phyloP scores from a whole-genome alignment of 306 rosid genomes.

The Pyrus communis region DNA sequence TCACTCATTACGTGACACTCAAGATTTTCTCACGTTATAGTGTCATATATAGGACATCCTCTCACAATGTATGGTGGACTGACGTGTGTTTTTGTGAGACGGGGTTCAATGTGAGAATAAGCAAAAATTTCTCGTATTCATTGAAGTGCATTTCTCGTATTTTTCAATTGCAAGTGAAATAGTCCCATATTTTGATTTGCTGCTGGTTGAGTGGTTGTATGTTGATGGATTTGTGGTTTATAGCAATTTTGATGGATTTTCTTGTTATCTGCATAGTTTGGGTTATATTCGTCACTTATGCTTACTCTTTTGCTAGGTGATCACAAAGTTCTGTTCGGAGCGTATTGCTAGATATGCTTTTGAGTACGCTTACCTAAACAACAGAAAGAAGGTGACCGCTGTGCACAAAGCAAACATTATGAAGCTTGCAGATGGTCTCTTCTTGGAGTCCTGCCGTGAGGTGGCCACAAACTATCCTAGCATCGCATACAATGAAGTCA shows the following conservation, averaged over 20 bases:
- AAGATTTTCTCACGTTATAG: too few relatives aligned
- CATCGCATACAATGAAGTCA: constrained; percentile 60
- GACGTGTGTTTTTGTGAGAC: background rate
- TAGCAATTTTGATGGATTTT: background rate
- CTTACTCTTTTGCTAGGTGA: constrained; percentile 58
- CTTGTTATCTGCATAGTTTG: background rate
- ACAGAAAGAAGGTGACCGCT: constrained; percentile 91
- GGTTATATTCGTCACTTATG: constrained; percentile 31
- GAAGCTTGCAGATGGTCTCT: constrained; percentile 88
- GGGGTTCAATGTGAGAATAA: background rate
- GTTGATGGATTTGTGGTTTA: background rate
- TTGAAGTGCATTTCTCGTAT: background rate
- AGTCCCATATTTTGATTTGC: background rate
- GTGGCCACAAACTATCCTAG: constrained; percentile 65
- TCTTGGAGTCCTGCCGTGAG: constrained; percentile 83
- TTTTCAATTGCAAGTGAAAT: background rate
- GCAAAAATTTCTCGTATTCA: background rate
- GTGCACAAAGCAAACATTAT: constrained; percentile 96
- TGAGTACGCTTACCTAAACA: constrained; percentile 83
- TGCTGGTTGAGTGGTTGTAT: background rate
- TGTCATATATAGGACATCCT: background rate
- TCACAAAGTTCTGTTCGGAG: constrained; percentile 89
- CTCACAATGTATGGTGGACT: background rate
- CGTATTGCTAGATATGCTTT: constrained; percentile 81
- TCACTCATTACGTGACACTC: background rate